Evolutionary conservation across 2,329 filamentous ascomycete species (phyloP).

Genomic region (Fusarium miscanthi): DNA sequence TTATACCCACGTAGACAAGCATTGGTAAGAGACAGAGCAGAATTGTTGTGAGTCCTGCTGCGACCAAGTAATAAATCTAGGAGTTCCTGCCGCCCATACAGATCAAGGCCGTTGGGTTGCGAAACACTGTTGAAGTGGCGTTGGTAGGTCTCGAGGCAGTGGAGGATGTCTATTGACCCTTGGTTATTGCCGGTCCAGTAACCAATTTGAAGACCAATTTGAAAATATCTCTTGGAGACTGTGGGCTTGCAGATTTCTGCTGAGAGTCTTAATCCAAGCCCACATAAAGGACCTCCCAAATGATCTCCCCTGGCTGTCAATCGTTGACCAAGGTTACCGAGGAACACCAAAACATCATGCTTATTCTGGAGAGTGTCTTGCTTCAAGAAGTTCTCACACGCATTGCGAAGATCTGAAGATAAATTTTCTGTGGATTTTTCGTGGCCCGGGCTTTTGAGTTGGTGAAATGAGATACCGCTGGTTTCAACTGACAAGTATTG

Average conservation of each 20-base stretch:
- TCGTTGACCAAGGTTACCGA: conserved; percentile 55
- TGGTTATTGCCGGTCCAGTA: conserved; percentile 25
- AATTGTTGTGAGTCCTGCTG: conserved; percentile 29
- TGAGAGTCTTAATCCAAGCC: conserved; percentile 48
- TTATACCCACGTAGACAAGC: conserved; percentile 14
- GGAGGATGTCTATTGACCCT: conserved; percentile 35
- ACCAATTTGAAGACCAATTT: conserved; percentile 31
- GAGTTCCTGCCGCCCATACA: conserved; percentile 40
- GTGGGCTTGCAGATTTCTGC: conserved; percentile 42
- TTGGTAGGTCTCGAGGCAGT: conserved; percentile 34
- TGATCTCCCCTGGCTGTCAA: conserved; percentile 41
- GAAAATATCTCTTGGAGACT: conserved; percentile 43
- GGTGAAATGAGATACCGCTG: conserved; percentile 33
- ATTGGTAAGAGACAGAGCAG: conserved; percentile 43
- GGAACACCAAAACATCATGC: conserved; percentile 48
- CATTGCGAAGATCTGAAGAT: conserved; percentile 37
- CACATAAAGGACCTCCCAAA: conserved; percentile 46
- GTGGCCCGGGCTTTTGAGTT: not conserved
- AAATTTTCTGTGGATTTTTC: conserved; percentile 13
- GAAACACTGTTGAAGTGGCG: conserved; percentile 13
- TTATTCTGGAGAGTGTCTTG: conserved; percentile 1
- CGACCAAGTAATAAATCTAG: conserved; percentile 47
- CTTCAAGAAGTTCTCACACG: conserved; percentile 38
- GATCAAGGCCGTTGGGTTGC: conserved; percentile 1
- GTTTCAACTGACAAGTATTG: conserved; percentile 42